These are phyloP conservation scores for Acmispon strigosus DNA, from an alignment of 306 rosid species.

Conservation along the genomic window DNA sequence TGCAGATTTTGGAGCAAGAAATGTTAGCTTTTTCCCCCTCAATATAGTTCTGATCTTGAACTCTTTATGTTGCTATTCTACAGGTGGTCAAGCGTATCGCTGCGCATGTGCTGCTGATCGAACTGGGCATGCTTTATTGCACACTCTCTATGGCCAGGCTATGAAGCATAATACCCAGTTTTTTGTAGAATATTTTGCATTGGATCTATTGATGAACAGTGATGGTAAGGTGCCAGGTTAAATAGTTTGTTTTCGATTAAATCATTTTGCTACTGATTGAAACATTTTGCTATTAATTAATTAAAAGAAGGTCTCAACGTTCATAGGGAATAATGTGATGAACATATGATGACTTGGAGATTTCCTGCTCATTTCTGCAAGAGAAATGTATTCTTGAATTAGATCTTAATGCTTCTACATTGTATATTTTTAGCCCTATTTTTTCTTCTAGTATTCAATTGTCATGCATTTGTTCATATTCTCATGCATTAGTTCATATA, in stretches of 20 bases:
- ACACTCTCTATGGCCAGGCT: conserved; percentile 94
- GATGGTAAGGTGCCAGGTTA: conserved; percentile 49
- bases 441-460: not conserved
- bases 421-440: not conserved
- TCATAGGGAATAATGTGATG: not conserved
- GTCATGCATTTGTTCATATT: no score
- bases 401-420: not conserved
- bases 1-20: conserved; percentile 2
- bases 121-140: conserved; percentile 90
- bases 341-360: not conserved
- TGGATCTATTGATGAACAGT: conserved; percentile 76
- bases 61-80: conserved; percentile 12
- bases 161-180: conserved; percentile 90
- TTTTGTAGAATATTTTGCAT: conserved; percentile 86
- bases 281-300: no score
- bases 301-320: not conserved
- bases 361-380: not conserved
- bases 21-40: not conserved
- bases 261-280: not conserved
- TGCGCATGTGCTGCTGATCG: conserved; percentile 98
- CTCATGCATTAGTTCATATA: not conserved
- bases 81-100: conserved; percentile 93
- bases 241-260: not conserved
- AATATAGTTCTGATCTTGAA: conserved; percentile 21
- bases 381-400: not conserved